Evolutionary conservation across 345 rosid species (phyloP).

Genomic region (Salix arbutifolia): DNA sequence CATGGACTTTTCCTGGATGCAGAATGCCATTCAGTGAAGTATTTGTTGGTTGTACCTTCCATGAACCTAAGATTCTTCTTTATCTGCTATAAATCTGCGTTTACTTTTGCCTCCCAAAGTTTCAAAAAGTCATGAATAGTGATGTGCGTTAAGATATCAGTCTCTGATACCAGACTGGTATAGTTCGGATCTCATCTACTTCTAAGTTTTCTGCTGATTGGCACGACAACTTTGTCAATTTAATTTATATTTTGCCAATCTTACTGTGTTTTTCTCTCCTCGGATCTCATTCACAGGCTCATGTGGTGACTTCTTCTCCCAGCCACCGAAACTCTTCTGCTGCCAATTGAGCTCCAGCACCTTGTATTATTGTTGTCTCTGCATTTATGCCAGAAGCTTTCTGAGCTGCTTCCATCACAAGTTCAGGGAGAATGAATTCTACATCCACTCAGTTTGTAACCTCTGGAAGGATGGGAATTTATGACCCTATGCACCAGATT

Average conservation of each 20-base stretch:
- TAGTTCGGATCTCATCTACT: background rate
- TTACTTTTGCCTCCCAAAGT: background rate
- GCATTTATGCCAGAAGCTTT: constrained; percentile 17
- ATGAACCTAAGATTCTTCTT: constrained; percentile 6
- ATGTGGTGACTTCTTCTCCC: background rate
- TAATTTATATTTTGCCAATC: background rate
- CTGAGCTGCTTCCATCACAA: constrained; percentile 23
- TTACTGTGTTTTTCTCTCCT: background rate
- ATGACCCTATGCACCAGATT: constrained; percentile 66
- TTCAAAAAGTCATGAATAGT: background rate
- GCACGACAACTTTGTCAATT: background rate
- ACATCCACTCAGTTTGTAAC: constrained; percentile 69
- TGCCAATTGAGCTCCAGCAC: background rate
- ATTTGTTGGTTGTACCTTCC: constrained; percentile 2
- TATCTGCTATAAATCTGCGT: background rate
- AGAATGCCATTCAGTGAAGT: constrained; percentile 12
- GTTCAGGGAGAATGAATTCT: constrained; percentile 64
- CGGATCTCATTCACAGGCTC: background rate
- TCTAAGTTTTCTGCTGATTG: background rate
- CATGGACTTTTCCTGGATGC: constrained; percentile 1
- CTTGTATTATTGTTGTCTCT: background rate
- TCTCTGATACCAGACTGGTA: constrained; percentile 1
- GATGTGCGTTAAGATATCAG: background rate
- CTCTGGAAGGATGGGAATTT: constrained; percentile 60
- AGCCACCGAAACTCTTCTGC: constrained; percentile 4